Evolutionary conservation across 305 asterid species (phyloP), one percentile per base, ranked within the genome.

Genomic region (Fraxinus angustifolia): DNA sequence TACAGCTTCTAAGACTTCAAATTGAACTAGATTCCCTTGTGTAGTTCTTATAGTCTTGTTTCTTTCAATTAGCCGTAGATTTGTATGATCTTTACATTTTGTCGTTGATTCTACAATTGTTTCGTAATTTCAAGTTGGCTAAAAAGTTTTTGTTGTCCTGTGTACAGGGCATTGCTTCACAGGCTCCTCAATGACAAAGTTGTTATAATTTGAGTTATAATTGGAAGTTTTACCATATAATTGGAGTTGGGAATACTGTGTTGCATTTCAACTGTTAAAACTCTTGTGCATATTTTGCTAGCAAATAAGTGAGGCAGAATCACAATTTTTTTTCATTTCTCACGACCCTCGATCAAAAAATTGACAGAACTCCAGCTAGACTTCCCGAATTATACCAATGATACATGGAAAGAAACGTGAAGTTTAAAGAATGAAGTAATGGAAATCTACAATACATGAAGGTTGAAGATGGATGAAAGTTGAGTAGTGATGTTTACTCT

Each of bases 1-100:
- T 50, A 68, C 92, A 81, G 86, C 89, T 76, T 83, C 88, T 3
- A 88, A 85, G 78, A 83, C 91, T 53, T 73, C 87, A 14, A 83
- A 87, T 80, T 88, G 78, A 86, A 81, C 82, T 76, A 70, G 76
- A 48, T 70, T 85, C 11, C 79, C 38, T 56, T 82, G 78, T 26
- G 40, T 31, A 14, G 26, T 70, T 70, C 73, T 12, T 23, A 26
- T 65, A 26, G 34, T 67, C 5, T 4, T 10, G 36, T 67, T 67
- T 67, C 73, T 67, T 67, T 67, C 36, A 67, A 10, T 28, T 26
- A 0, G 36, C 73, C 8, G 0, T 26, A 26, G 36, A 16, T 16
- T 67, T 67, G 73, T 28, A 28, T 31, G 75, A 33, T 70, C 75
- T 30, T 6, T 16, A 31, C 35, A 70, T 14, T 16, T 70, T 70